Evolutionary conservation across 352 stramenopile species (phyloP).

Genomic region (Pythium volutum): DNA sequence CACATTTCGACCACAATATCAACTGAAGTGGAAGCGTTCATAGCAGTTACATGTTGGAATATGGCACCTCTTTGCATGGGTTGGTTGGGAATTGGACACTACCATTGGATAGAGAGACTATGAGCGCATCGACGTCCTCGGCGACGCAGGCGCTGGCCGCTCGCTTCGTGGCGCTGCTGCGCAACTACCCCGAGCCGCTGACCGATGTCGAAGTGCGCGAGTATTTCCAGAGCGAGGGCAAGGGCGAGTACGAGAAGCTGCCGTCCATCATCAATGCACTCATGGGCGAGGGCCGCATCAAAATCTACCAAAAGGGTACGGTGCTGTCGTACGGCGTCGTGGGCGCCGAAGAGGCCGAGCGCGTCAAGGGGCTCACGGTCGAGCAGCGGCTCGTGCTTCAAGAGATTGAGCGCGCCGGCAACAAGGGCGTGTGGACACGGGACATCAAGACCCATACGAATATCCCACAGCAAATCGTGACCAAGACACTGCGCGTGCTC

Average conservation of each 20-base stretch:
- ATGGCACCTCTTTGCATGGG: not conserved
- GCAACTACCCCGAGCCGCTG: slow-evolving; percentile 77
- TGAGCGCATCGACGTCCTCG: slow-evolving; percentile 20
- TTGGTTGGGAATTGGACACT: slow-evolving; percentile 19
- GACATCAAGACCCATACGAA: slow-evolving; percentile 98
- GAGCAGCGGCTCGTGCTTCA: slow-evolving; percentile 89
- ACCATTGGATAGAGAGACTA: not conserved
- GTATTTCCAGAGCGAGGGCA: slow-evolving; percentile 64
- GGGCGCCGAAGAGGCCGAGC: slow-evolving; percentile 79
- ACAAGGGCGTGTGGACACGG: slow-evolving; percentile 98
- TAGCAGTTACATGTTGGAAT: slow-evolving; percentile 8
- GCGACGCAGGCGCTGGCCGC: slow-evolving; percentile 34
- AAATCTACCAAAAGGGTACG: slow-evolving; percentile 87
- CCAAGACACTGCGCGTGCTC: slow-evolving; percentile 97
- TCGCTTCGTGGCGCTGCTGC: slow-evolving; percentile 74
- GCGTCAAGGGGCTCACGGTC: slow-evolving; percentile 76
- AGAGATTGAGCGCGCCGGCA: slow-evolving; percentile 95
- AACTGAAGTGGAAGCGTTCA: too few relatives aligned
- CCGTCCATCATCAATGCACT: slow-evolving; percentile 81
- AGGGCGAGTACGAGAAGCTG: slow-evolving; percentile 79
- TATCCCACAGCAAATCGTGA: slow-evolving; percentile 96
- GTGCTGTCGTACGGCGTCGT: slow-evolving; percentile 84
- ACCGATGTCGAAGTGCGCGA: slow-evolving; percentile 78
- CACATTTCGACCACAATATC: too few relatives aligned
- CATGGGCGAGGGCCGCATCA: slow-evolving; percentile 84